Percentiles rank a stretch among this genome's conserved stretches.
Conservation (phyloP, 305 asterid genomes). For the Fraxinus platypoda region DNA sequence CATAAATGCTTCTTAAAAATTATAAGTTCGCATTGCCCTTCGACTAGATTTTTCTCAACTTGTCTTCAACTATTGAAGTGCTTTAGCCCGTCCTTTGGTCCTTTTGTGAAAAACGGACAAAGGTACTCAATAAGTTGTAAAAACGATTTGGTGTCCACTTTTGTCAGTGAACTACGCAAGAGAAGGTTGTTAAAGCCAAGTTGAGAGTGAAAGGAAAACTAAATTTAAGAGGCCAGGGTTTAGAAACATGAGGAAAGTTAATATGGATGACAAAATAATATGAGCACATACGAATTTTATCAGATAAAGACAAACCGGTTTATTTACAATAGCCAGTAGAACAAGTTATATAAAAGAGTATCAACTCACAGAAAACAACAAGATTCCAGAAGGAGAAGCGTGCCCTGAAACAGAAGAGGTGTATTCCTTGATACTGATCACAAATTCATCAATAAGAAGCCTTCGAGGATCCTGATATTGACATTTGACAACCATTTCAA, state of each 20-base stretch:
- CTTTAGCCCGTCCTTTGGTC: slow-evolving; percentile 1
- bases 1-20: neutral
- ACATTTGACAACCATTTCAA: slow-evolving; percentile 25
- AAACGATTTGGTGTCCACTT: neutral
- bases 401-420: slow-evolving; percentile 54
- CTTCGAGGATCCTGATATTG: slow-evolving; percentile 31
- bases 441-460: slow-evolving; percentile 55
- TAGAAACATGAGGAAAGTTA: slow-evolving; percentile 18
- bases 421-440: slow-evolving; percentile 52
- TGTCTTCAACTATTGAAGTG: neutral
- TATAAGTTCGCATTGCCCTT: neutral
- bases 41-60: slow-evolving; percentile 12
- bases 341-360: neutral
- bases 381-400: slow-evolving; percentile 67
- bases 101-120: neutral
- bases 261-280: neutral
- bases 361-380: slow-evolving; percentile 67
- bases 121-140: neutral
- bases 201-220: neutral
- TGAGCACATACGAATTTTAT: neutral
- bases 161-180: neutral
- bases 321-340: slow-evolving; percentile 2
- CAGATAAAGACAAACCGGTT: neutral
- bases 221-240: neutral
- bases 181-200: neutral